Conservation (phyloP, 768 basidiomycete species). For the Tricholomella constricta region DNA sequence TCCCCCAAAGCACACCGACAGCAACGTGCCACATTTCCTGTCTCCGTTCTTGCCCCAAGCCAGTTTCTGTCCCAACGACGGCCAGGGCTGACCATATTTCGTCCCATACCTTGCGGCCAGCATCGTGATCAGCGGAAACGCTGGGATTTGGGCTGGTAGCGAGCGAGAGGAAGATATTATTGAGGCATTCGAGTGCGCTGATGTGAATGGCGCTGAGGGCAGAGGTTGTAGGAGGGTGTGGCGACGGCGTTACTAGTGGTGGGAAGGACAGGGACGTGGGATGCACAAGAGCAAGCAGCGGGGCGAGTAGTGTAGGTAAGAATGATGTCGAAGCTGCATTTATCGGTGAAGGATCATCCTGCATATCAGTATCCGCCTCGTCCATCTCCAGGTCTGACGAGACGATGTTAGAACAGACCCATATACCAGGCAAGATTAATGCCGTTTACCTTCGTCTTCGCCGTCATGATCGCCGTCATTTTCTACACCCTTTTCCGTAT, state of each 20-base stretch:
- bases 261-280: constrained; percentile 85
- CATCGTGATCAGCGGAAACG: constrained; percentile 45
- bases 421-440: not conserved
- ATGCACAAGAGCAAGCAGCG: constrained; percentile 67
- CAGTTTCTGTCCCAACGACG: constrained; percentile 59
- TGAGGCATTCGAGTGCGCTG: constrained; percentile 85
- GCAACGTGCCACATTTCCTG: constrained; percentile 79
- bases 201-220: constrained; percentile 82
- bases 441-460: constrained; percentile 20
- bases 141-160: constrained; percentile 47
- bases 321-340: constrained; percentile 39
- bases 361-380: constrained; percentile 39
- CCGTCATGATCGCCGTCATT: constrained; percentile 35
- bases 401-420: not conserved
- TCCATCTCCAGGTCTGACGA: constrained; percentile 19
- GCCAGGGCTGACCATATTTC: constrained; percentile 64
- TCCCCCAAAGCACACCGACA: constrained; percentile 85
- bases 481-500: constrained; percentile 37
- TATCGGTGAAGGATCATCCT: constrained; percentile 42
- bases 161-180: constrained; percentile 83
- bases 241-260: constrained; percentile 64
- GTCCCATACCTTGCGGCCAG: constrained; percentile 61
- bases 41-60: constrained; percentile 66
- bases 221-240: constrained; percentile 88
- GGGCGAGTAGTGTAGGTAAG: constrained; percentile 64